phyloP scores from a whole-genome alignment of 352 stramenopile genomes.

The Pilasporangium apinafurcum region DNA sequence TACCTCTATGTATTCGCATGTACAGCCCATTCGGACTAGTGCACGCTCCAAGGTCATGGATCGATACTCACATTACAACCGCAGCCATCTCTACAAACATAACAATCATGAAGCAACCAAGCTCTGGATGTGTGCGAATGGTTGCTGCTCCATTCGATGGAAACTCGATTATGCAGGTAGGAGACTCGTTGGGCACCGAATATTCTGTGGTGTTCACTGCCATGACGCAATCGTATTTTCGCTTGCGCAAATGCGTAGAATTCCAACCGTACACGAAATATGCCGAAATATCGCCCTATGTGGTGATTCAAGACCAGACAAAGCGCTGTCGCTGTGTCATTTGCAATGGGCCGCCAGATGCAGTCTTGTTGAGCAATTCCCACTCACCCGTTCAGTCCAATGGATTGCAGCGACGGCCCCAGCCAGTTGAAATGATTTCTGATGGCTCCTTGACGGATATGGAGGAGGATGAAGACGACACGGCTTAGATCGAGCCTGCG shows the following conservation, averaged over 20 bases:
- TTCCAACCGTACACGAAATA: conserved; percentile 65
- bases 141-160: conserved; percentile 68
- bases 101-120: conserved; percentile 17
- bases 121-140: conserved; percentile 53
- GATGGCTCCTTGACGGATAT: no score
- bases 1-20: not conserved
- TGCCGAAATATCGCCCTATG: conserved; percentile 55
- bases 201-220: not conserved
- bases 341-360: conserved; percentile 32
- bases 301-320: conserved; percentile 54
- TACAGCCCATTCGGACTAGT: conserved; percentile 10
- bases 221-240: not conserved
- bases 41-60: conserved; percentile 9
- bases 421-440: no score
- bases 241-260: no score
- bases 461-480: no score
- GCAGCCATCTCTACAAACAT: not conserved
- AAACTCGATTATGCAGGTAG: conserved; percentile 68
- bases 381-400: no score
- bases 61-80: conserved; percentile 3
- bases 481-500: no score
- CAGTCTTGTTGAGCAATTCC: not conserved
- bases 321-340: conserved; percentile 50
- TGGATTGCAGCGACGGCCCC: no score
- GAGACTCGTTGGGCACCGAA: not conserved